Base-by-base conservation (phyloP, 2,329 filamentous ascomycete genomes). In the Trichoderma arundinaceum region DNA sequence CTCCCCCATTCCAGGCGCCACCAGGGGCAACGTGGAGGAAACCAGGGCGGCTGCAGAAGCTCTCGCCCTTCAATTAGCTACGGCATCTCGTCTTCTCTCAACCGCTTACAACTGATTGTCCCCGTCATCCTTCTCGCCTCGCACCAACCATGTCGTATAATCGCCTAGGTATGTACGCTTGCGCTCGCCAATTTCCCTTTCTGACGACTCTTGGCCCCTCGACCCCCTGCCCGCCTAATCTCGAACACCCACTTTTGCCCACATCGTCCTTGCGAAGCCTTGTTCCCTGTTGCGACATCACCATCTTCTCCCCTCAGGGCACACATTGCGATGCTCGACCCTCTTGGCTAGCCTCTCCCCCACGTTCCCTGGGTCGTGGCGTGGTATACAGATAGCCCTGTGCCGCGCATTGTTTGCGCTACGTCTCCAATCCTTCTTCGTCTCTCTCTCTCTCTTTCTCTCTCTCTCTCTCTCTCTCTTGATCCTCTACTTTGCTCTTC, bases 91-190 rank as follows among this genome's bases (percentile, higher is more conserved):
- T 38, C 56, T 46, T 38, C 32, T 17, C 33, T 60, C 49, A n/a
- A 28, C 41, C 48, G 52, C 49, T 39, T 28, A 28, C 54, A 44
- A 41, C 39, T 43, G 39, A 46, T 33, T 17, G 49, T 35, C 10
- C 12, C 41, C 49, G 57, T 28, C 44, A 22, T 49, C 35, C 56
- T 60, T 48, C 60, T 61, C 41, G 1, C 32, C 32, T 53, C 17
- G n/a, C 41, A 68, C 68, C 72, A 62, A 79, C 76, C 79, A 91
- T 91, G 88, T 86, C 88, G 76, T 92, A 92, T 81, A 90, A 91
- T 82, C 87, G 88, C 72, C 78, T 92, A 83, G 87, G 89, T 87
- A 84, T 58, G 89, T 87, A 84, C 13, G 44, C 67, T 68, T 69
- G 66, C 57, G 63, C 53, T 72, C 69, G 70, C 71, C 68, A 69